Evolutionary conservation across 2,329 filamentous ascomycete genomes (phyloP).

Genomic region (Nothomitra cinnamomea): DNA sequence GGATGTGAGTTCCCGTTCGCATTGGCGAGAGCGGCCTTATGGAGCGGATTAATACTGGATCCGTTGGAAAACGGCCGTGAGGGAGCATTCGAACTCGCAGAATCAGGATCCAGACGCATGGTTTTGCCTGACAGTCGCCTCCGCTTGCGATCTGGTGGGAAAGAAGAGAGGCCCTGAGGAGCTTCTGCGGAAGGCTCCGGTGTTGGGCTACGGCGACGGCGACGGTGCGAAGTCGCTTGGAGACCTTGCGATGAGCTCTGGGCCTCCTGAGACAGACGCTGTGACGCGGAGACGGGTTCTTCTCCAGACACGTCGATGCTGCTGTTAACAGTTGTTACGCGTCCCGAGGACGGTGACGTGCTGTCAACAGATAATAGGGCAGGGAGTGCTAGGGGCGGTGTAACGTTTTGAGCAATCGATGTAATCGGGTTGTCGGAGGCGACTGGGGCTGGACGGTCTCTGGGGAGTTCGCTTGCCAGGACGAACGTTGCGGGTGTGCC

Average conservation of each 20-base stretch:
- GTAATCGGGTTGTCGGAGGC: conserved; percentile 49
- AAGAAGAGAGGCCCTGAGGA: conserved; percentile 10
- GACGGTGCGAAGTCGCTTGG: conserved; percentile 12
- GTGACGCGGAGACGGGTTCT: neutral
- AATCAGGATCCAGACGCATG: conserved; percentile 47
- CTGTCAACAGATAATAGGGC: conserved; percentile 16
- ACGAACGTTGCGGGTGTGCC: conserved; percentile 39
- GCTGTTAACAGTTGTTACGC: neutral
- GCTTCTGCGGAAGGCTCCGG: conserved; percentile 5
- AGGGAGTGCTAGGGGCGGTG: conserved; percentile 29
- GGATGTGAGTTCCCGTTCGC: conserved; percentile 27
- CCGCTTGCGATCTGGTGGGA: conserved; percentile 36
- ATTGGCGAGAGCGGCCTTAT: conserved; percentile 24
- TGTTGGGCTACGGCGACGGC: conserved; percentile 18
- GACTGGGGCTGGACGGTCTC: conserved; percentile 40
- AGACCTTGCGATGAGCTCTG: neutral
- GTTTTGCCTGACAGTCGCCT: conserved; percentile 34
- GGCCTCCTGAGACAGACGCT: neutral
- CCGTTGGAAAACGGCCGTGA: conserved; percentile 40
- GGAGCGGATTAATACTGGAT: conserved; percentile 23
- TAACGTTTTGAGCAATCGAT: conserved; percentile 35
- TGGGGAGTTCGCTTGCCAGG: conserved; percentile 54
- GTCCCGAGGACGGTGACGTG: neutral
- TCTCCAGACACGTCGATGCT: neutral
- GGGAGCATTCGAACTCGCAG: conserved; percentile 36